Evolutionary conservation across 768 basidiomycete species (phyloP).

Genomic region (Collybiopsis confluens): DNA sequence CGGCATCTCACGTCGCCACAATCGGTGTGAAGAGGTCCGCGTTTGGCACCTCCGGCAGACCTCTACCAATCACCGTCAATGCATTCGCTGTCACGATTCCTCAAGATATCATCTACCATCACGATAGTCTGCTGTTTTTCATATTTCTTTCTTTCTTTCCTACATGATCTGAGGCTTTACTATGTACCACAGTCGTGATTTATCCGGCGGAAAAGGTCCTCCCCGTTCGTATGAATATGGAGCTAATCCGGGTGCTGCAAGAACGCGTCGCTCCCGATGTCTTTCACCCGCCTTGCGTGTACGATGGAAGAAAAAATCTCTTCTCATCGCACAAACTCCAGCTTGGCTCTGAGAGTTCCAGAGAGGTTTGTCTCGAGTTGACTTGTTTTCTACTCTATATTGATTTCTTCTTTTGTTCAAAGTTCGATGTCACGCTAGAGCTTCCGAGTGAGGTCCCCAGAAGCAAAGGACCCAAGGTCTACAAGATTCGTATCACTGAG

Average conservation of each 20-base stretch:
- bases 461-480: constrained; percentile 53
- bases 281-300: constrained; percentile 71
- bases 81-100: constrained; percentile 57
- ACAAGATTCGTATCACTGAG: constrained; percentile 57
- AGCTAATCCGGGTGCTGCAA: constrained; percentile 64
- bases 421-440: constrained; percentile 61
- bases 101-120: constrained; percentile 64
- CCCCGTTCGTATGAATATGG: constrained; percentile 65
- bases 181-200: constrained; percentile 41
- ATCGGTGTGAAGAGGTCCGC: constrained; percentile 68
- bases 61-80: constrained; percentile 45
- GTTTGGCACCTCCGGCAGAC: constrained; percentile 53
- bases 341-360: constrained; percentile 45
- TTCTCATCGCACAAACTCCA: constrained; percentile 35
- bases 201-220: constrained; percentile 64
- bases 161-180: background rate
- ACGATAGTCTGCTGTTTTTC: constrained; percentile 56
- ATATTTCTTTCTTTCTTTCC: background rate
- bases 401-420: constrained; percentile 8
- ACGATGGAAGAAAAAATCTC: constrained; percentile 77
- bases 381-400: background rate
- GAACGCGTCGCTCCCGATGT: constrained; percentile 50
- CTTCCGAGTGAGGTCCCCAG: constrained; percentile 26
- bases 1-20: constrained; percentile 34
- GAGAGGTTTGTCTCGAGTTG: constrained; percentile 39